Conservation (phyloP, 2,329 filamentous ascomycete species). For the Lachnellula arida region DNA sequence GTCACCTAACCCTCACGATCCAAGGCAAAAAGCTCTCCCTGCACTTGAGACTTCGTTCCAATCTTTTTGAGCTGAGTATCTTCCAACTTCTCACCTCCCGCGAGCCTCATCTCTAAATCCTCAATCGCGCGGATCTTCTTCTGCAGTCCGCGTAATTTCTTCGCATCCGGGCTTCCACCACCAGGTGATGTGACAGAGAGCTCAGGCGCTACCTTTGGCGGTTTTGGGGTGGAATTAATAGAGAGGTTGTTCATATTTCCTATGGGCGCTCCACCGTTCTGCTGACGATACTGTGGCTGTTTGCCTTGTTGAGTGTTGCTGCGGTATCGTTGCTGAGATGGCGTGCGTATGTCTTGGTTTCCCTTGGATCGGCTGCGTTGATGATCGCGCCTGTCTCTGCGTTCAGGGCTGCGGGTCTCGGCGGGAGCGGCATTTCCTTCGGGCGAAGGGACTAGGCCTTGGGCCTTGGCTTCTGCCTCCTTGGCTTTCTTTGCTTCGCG, state of each 20-base stretch:
- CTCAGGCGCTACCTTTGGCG: constrained; percentile 35
- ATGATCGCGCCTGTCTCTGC: constrained; percentile 50
- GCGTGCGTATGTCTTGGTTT: constrained; percentile 41
- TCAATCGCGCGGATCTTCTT: constrained; percentile 99
- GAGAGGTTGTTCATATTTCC: constrained; percentile 32
- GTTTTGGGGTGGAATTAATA: constrained; percentile 18
- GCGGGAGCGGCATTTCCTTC: constrained; percentile 33
- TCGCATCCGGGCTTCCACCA: constrained; percentile 69
- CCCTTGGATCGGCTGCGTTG: constrained; percentile 49
- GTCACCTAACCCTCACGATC: constrained; percentile 18
- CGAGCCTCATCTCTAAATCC: constrained; percentile 94
- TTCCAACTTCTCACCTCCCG: constrained; percentile 92
- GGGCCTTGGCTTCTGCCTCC: constrained; percentile 62
- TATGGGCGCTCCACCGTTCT: constrained; percentile 7
- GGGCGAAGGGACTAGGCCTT: constrained; percentile 34
- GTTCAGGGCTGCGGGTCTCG: constrained; percentile 62
- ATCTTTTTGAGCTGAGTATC: constrained; percentile 99
- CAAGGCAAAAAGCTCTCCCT: constrained; percentile 69
- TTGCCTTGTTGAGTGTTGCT: constrained; percentile 41
- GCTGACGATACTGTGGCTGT: constrained; percentile 3
- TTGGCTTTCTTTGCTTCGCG: constrained; percentile 87
- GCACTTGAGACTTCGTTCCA: constrained; percentile 74
- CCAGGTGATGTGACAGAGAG: constrained; percentile 50
- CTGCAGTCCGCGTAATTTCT: constrained; percentile 87
- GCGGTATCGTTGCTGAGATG: constrained; percentile 45